Conservation (phyloP, 805 yeast species). For the Pichia thaimueangensis region DNA sequence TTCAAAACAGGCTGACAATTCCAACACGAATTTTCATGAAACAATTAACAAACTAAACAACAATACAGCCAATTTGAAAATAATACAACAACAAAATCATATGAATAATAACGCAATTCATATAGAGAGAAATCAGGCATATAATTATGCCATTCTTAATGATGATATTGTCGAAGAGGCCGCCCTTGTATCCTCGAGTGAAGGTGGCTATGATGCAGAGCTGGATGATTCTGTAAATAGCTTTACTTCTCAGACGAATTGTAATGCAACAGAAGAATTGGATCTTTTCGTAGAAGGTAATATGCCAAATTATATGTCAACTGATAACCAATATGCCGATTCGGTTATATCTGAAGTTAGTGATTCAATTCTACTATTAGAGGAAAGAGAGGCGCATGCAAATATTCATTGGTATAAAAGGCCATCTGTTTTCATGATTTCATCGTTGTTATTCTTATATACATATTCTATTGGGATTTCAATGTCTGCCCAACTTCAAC, state of each 20-base stretch:
- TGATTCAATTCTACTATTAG: slow-evolving; percentile 11
- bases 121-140: slow-evolving; percentile 2
- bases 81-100: too few relatives aligned
- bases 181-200: slow-evolving; percentile 24
- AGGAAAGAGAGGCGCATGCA: slow-evolving; percentile 11
- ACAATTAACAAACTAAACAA: too few relatives aligned
- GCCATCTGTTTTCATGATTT: slow-evolving; percentile 50
- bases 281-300: slow-evolving; percentile 24
- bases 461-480: slow-evolving; percentile 37
- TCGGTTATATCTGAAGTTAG: slow-evolving; percentile 7
- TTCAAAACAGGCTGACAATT: too few relatives aligned
- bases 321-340: neutral
- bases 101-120: neutral
- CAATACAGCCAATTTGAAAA: too few relatives aligned
- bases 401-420: slow-evolving; percentile 45
- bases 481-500: slow-evolving; percentile 33
- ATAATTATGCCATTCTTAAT: slow-evolving; percentile 9
- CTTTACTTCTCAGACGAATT: neutral
- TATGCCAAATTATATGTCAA: slow-evolving; percentile 19
- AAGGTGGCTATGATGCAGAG: slow-evolving; percentile 22
- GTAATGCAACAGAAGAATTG: too few relatives aligned
- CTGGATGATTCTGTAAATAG: slow-evolving; percentile 7
- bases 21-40: too few relatives aligned
- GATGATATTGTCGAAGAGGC: slow-evolving; percentile 37
- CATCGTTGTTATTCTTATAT: slow-evolving; percentile 35